A percentile compares a stretch with the other conserved stretches of the same genome.
Conservation (phyloP, 441 rosid species). For the Manihot esculenta region DNA sequence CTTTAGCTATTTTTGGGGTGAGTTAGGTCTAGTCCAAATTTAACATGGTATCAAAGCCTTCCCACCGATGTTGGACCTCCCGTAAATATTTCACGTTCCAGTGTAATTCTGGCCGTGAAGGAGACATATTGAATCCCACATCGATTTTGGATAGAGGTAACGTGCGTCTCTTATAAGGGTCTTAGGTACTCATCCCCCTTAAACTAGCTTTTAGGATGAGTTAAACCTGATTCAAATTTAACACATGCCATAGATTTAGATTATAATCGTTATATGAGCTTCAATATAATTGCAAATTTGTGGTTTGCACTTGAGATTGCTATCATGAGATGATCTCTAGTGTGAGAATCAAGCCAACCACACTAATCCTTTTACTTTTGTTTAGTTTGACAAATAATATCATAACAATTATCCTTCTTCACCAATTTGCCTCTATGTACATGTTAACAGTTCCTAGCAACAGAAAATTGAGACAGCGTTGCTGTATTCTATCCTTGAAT, state of each 20-base stretch:
- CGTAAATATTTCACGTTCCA: too few species aligned
- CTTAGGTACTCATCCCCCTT: too few species aligned
- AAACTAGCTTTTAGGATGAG: too few species aligned
- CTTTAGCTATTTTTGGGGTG: too few species aligned
- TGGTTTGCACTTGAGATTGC: neutral
- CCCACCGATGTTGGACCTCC: too few species aligned
- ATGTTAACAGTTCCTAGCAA: neutral
- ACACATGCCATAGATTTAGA: neutral
- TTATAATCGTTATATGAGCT: neutral
- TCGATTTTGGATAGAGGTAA: too few species aligned
- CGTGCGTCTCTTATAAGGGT: too few species aligned
- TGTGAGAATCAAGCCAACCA: neutral
- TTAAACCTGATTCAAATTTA: too few species aligned
- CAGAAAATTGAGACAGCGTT: neutral
- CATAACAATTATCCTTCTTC: neutral
- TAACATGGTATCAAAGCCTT: too few species aligned
- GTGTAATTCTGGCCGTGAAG: too few species aligned
- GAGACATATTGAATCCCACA: too few species aligned
- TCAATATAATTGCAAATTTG: neutral
- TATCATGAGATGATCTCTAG: slow-evolving; percentile 2
- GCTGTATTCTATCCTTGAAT: neutral
- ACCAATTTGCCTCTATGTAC: neutral
- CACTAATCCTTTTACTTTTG: neutral
- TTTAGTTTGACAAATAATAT: neutral
- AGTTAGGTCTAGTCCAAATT: too few species aligned